Conservation (phyloP, 75 land plant species). For the Pseudotsuga menziesii region DNA sequence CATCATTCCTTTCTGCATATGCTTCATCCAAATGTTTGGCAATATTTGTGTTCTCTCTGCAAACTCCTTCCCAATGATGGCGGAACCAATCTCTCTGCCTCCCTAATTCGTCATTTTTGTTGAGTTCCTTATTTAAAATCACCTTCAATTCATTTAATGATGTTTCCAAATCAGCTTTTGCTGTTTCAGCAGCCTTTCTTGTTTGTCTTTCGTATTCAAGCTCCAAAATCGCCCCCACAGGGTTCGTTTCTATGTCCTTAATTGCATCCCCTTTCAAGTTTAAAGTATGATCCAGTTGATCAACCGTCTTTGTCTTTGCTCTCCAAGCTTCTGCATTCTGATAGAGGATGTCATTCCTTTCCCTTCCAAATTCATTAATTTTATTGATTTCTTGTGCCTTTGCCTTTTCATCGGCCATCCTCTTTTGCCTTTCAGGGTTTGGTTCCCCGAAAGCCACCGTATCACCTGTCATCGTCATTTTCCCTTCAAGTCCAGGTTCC, state of each 20-base stretch:
- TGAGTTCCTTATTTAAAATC: slow-evolving; percentile 49
- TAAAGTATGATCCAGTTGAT: no score
- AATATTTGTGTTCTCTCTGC: slow-evolving; percentile 32
- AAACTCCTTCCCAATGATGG: slow-evolving; percentile 32
- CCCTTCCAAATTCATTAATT: no score
- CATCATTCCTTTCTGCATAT: slow-evolving; percentile 10
- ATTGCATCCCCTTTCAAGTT: no score
- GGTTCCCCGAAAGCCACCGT: no score
- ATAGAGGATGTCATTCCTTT: no score
- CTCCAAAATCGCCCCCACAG: slow-evolving; percentile 38
- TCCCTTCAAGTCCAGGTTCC: no score
- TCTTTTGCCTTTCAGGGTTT: no score
- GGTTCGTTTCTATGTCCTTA: background rate
- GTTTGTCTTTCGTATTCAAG: slow-evolving; percentile 63
- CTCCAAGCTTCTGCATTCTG: no score
- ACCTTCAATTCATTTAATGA: slow-evolving; percentile 47
- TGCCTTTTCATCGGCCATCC: no score
- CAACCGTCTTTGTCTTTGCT: no score
- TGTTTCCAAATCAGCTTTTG: slow-evolving; percentile 42
- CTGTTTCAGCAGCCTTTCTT: slow-evolving; percentile 46
- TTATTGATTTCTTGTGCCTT: no score
- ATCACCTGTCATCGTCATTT: no score
- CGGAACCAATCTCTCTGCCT: slow-evolving; percentile 37
- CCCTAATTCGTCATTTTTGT: slow-evolving; percentile 53
- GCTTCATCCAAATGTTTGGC: slow-evolving; percentile 16